phyloP scores from a whole-genome alignment of 257 asterid genomes.

The Nemophila menziesii region DNA sequence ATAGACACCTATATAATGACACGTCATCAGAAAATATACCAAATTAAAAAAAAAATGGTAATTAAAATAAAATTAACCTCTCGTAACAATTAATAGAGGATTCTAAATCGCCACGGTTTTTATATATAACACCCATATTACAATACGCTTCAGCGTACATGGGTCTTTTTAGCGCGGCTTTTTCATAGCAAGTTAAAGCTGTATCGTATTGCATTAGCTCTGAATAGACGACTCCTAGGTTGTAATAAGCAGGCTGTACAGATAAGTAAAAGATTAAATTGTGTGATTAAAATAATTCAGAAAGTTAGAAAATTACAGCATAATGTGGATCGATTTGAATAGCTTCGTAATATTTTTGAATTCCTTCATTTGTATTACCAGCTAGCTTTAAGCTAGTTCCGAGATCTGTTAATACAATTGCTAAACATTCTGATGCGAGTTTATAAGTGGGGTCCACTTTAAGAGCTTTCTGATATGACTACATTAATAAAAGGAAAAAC shows the following conservation, averaged over 20 bases:
- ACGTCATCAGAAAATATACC: constrained; percentile 17
- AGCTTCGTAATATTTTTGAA: constrained; percentile 92
- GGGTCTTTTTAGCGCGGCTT: constrained; percentile 92
- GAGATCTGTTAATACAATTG: constrained; percentile 87
- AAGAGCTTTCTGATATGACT: constrained; percentile 94
- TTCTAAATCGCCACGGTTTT: constrained; percentile 94
- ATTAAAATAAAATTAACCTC: constrained; percentile 30
- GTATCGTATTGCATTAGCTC: constrained; percentile 99
- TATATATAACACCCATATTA: constrained; percentile 96
- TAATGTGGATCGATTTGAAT: constrained; percentile 82
- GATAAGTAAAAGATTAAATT: constrained; percentile 7
- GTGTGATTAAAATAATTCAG: constrained; percentile 1
- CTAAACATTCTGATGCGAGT: constrained; percentile 90
- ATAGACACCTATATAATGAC: constrained; percentile 56
- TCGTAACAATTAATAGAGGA: constrained; percentile 94
- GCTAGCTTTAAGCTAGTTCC: constrained; percentile 98
- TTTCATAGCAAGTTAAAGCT: constrained; percentile 89
- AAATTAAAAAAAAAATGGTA: constrained; percentile 4
- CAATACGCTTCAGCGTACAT: constrained; percentile 99
- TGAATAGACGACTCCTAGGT: constrained; percentile 96
- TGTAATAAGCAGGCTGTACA: constrained; percentile 95
- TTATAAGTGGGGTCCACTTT: constrained; percentile 73
- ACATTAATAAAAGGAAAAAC: constrained; percentile 14
- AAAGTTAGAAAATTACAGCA: constrained; percentile 53
- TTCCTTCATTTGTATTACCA: constrained; percentile 95